Base-by-base conservation (phyloP, 805 yeast genomes). In the Komagataella pseudopastoris region DNA sequence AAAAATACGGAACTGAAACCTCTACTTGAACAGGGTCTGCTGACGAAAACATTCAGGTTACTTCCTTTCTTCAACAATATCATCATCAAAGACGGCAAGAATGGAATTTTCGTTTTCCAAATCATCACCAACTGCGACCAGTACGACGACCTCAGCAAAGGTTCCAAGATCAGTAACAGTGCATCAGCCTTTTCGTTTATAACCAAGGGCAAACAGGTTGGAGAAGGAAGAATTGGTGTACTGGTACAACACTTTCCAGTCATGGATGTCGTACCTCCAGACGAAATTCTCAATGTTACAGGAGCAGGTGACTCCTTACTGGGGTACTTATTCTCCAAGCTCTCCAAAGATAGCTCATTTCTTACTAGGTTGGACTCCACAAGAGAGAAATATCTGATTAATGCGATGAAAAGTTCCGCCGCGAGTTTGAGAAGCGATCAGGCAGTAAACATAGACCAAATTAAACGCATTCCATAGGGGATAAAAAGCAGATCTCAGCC, bases 221-320 rank as follows among this genome's bases (percentile, higher is more conserved):
- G 39, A 10, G 39, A 50, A 23, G 51, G 56, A 44, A 59, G 57
- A 14, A 53, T 74, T 50, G 88, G 88, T 3, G 71, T 84, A 4
- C 68, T 80, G 6, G 68, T 87, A 18, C 86, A 85, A 58, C 83
- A 85, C 60, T 83, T 74, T 61, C 74, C 77, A 0, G 65, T 75
- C 2, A 63, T 67, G 1, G 56, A 61, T 6, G 52, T 55, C 2
- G 70, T 76, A 0, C 66, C 64, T 53, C 66, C 64, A 46, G 60
- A 69, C 2, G 60, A 63, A 0, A 72, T 84, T 10, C 66, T 65
- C 24, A 86, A 82, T 56, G 95, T 85, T 36, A 87, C 91, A 7
- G 96, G 96, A 2, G 95, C 95, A 0, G 96, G 96, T 8, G 96
- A 88, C 63, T 74, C 93, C 0, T 70, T 88, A 46, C 74, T 80